These are phyloP conservation scores for Paracamarosporium sp. DNA, from an alignment of 2,329 filamentous ascomycete species.

Conservation along the genomic window DNA sequence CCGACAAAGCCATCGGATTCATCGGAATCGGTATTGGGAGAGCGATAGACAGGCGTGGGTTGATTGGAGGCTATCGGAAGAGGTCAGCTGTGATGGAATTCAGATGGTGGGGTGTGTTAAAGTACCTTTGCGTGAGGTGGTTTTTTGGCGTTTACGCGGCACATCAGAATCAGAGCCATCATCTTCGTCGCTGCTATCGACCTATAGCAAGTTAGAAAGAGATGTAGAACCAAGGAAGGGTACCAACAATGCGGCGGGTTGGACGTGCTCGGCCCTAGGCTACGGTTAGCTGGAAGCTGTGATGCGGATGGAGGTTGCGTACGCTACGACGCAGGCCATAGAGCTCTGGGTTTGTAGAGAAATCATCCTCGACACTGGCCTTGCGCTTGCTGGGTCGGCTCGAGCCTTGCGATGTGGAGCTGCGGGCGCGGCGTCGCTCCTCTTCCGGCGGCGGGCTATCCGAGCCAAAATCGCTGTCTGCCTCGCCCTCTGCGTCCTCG, in stretches of 20 bases:
- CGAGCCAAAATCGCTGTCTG: conserved; percentile 76
- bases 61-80: conserved; percentile 60
- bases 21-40: conserved; percentile 68
- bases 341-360: conserved; percentile 89
- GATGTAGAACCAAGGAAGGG: conserved; percentile 14
- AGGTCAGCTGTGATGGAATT: conserved; percentile 50
- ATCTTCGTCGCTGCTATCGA: conserved; percentile 69
- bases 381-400: conserved; percentile 72
- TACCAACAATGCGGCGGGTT: conserved; percentile 65
- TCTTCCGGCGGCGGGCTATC: conserved; percentile 58
- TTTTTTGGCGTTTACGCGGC: conserved; percentile 69
- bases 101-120: conserved; percentile 20
- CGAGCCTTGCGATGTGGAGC: conserved; percentile 75
- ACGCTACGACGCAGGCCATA: conserved; percentile 95
- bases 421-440: conserved; percentile 61
- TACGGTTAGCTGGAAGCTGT: conserved; percentile 39
- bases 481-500: conserved; percentile 58
- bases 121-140: conserved; percentile 69
- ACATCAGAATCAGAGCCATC: conserved; percentile 72
- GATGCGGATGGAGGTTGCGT: conserved; percentile 49
- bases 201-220: conserved; percentile 46
- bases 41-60: conserved; percentile 56
- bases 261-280: conserved; percentile 65
- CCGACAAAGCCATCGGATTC: conserved; percentile 75
- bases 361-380: conserved; percentile 73